Evolutionary conservation across 805 yeast species (phyloP).

Genomic region (Grigorovia transvaalensis): DNA sequence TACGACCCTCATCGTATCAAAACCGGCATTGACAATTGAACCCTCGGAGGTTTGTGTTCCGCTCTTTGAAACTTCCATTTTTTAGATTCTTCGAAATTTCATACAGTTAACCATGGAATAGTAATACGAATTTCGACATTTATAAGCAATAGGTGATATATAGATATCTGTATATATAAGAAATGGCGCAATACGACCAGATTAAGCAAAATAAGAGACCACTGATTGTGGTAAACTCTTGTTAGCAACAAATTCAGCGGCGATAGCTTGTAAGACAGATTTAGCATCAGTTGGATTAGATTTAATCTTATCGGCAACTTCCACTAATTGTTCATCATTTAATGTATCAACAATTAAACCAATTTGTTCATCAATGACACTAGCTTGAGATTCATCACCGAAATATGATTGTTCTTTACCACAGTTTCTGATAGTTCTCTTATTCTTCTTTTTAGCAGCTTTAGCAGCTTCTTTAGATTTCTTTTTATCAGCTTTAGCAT

Average conservation of each 20-base stretch:
- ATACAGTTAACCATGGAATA: no score
- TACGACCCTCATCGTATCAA: no score
- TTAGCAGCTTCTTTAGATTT: slow-evolving; percentile 93
- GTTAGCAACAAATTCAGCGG: slow-evolving; percentile 41
- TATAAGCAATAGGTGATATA: no score
- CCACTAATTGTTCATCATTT: slow-evolving; percentile 67
- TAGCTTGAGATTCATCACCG: slow-evolving; percentile 58
- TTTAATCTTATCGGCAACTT: slow-evolving; percentile 58
- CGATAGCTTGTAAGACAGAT: slow-evolving; percentile 45
- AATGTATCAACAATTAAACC: slow-evolving; percentile 69
- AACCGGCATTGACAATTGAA: no score
- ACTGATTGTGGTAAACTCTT: slow-evolving; percentile 45
- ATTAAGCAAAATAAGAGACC: slow-evolving; percentile 42
- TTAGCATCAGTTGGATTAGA: slow-evolving; percentile 49
- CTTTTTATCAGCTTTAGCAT: slow-evolving; percentile 67
- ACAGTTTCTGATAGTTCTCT: slow-evolving; percentile 72
- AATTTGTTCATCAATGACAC: slow-evolving; percentile 66
- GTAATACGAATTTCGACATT: no score
- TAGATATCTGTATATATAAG: no score
- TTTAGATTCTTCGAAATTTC: no score
- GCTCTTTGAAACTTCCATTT: no score
- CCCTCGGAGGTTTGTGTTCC: no score
- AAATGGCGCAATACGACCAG: no score
- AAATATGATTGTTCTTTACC: slow-evolving; percentile 80
- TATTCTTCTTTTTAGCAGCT: slow-evolving; percentile 88